phyloP scores from a whole-genome alignment of 257 asterid genomes.

The Solanum boliviense region DNA sequence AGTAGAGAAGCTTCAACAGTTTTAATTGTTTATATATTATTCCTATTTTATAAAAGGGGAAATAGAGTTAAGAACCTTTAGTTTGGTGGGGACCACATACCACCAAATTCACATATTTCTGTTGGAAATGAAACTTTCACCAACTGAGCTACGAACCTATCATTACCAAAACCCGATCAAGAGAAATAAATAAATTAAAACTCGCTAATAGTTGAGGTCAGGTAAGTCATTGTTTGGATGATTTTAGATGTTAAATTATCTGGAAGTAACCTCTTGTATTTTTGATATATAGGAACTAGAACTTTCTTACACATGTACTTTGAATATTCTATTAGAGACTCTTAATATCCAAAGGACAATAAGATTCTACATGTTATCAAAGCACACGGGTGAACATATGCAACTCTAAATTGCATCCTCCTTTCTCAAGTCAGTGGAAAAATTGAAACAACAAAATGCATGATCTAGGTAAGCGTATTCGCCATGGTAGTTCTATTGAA shows the following conservation, averaged over 20 bases:
- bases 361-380: too few relatives aligned
- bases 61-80: too few relatives aligned
- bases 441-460: neutral
- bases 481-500: neutral
- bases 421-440: neutral
- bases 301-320: neutral
- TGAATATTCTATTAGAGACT: neutral
- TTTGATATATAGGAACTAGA: neutral
- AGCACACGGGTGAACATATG: neutral
- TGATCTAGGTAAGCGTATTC: neutral
- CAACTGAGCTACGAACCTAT: too few relatives aligned
- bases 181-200: neutral
- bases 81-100: too few relatives aligned
- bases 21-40: too few relatives aligned
- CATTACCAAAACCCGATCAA: too few relatives aligned
- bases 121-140: too few relatives aligned
- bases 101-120: too few relatives aligned
- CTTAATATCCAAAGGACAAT: neutral
- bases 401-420: neutral
- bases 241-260: neutral
- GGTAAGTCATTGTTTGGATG: neutral
- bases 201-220: neutral
- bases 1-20: too few relatives aligned
- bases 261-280: neutral
- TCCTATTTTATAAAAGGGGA: too few relatives aligned